Evolutionary conservation across 2,329 filamentous ascomycete genomes (phyloP), one percentile per base, ranked within the genome.

Genomic region (Alternaria arbusti): DNA sequence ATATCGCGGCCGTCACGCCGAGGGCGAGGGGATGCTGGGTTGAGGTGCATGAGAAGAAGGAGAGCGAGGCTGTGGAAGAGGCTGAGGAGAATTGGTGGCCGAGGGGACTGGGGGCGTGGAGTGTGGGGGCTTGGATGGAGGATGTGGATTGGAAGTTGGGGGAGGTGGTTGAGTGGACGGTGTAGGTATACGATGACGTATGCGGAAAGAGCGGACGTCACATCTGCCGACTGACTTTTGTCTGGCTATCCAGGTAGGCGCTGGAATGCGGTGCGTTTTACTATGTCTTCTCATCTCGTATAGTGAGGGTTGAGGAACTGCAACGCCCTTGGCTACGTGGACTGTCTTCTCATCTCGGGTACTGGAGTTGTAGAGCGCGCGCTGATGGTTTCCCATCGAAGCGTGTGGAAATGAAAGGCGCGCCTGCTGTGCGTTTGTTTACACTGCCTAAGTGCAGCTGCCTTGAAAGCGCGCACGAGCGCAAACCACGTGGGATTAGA

Each of bases 21-120:
- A 66, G 70, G 36, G 68, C 69, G 28, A 66, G 75, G 43, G 76
- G 75, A 0, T 76, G 73, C 40, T 76, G 73, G 74, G 74, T 77
- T 2, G 36, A 60, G 22, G 51, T 63, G 11, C 60, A 63, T 45
- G 60, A 59, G 20, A 26, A 12, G 15, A 44, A 40, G 10, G n/a
- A 54, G 13, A 61, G 60, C 12, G 43, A 50, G 6, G 61, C 23
- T 3, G 54, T 51, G 15, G 52, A 61, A 7, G 61, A 58, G 10
- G 59, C 26, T 2, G 63, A 26, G 13, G 40, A 54, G 17, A 65
- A 57, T 57, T 78, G 69, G 45, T 78, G 69, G 65, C 74, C 74
- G 1, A 60, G 65, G 44, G 62, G 60, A 1, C 30, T 75, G 15
- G 54, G 49, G 13, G 66, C 71, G 23, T 77, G 72, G 73, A 54